phyloP scores from a whole-genome alignment of 768 basidiomycete species.

The Mycena chlorophos region DNA sequence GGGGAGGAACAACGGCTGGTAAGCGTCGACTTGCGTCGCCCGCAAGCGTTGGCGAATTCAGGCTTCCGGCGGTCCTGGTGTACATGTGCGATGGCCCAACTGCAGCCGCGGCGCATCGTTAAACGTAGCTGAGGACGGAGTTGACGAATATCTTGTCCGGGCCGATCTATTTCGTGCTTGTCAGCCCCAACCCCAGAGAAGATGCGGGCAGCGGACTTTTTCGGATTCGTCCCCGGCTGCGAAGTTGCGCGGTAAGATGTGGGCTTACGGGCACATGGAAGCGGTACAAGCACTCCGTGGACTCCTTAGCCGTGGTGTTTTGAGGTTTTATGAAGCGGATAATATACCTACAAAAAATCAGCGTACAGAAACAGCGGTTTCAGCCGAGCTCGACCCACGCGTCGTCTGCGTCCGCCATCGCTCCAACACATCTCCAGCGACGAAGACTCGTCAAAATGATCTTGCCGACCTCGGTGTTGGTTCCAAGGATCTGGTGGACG shows the following conservation, averaged over 20 bases:
- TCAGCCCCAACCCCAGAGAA: not conserved
- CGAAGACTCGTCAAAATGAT: conserved; percentile 85
- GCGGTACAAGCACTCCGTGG: conserved; percentile 73
- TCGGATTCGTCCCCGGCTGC: conserved; percentile 34
- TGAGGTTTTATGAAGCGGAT: too few species aligned
- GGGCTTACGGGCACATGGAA: conserved; percentile 92
- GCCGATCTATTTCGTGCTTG: conserved; percentile 45
- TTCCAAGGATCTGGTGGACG: conserved; percentile 89
- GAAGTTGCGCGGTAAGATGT: conserved; percentile 76
- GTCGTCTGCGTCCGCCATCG: conserved; percentile 79
- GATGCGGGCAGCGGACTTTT: too few species aligned
- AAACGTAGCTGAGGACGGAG: conserved; percentile 64
- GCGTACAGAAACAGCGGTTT: too few species aligned
- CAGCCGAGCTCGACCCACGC: too few species aligned
- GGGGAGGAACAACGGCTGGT: conserved; percentile 85
- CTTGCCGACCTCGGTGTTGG: conserved; percentile 96
- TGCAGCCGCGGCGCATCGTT: conserved; percentile 43
- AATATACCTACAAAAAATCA: too few species aligned
- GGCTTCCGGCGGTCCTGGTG: conserved; percentile 95
- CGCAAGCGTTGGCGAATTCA: conserved; percentile 83
- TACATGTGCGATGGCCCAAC: conserved; percentile 59
- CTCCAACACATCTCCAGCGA: conserved; percentile 90
- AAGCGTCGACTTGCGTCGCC: conserved; percentile 82
- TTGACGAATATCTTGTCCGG: conserved; percentile 67
- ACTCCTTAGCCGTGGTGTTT: too few species aligned